Evolutionary conservation across 345 rosid species (phyloP), one percentile per base, ranked within the genome.

Genomic region (Pelargonium nanum): DNA sequence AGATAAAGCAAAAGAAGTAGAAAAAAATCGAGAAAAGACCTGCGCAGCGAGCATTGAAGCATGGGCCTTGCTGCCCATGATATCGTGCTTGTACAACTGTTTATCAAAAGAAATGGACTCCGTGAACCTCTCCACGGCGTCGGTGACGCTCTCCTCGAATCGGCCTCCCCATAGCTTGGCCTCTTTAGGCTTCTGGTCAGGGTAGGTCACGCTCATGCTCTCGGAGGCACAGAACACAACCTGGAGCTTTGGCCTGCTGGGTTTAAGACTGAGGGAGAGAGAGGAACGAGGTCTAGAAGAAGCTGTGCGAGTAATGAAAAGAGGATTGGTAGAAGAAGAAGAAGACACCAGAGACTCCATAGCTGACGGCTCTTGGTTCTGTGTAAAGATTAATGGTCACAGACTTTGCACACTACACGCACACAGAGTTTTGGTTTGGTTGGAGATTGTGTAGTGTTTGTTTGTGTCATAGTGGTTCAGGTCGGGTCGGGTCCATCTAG

Each of bases 81-180:
- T 93, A 64, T 93, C 99, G 19, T 93, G 96, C 78, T 83, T 84
- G 69, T 87, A 93, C 59, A 93, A 73, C 76, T 73, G 71, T 77
- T 87, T 93, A 63, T 93, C 99, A 45, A 81, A 89, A 0, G 99
- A 93, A 45, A 93, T 78, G 20, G 96, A 93, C 69, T 93, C 99
- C 0, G 97, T 93, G 76, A 93, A 93, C 74, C 78, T 84, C 87
- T 93, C 99, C 12, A 93, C 99, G 12, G 65, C 66, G 55, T 78
- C 86, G 1, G 97, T 85, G 22, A 90, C 96, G 59, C 87, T 81
- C 84, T 85, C 95, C 62, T 93, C 83, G 70, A 93, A 93, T 70
- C 99, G 83, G 15, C 99, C 99, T 0, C 99, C 99, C 96, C 97
- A 93, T 5, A 93, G 78, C 85, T 93, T 93, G 22, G 59, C 65